A percentile compares a stretch with the other conserved stretches of the same genome.
phyloP scores from a whole-genome alignment of 2,329 filamentous ascomycete genomes.

The Fusarium devonianum region DNA sequence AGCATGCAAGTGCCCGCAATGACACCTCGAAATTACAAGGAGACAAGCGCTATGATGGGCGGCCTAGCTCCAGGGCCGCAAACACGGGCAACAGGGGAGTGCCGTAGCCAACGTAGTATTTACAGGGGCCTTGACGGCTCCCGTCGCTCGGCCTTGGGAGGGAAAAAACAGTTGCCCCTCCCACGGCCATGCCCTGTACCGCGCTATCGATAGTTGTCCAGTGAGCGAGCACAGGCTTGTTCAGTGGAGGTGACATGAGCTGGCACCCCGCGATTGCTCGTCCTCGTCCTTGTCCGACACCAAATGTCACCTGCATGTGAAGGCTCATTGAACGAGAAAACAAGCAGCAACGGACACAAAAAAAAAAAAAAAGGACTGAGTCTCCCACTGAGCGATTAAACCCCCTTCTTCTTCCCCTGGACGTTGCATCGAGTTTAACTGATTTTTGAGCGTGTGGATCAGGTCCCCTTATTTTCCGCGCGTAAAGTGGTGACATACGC shows the following conservation, averaged over 20 bases:
- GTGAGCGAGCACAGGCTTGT: conserved; percentile 35
- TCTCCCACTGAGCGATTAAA: too few species aligned
- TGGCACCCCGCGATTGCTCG: conserved; percentile 38
- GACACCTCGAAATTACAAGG: conserved; percentile 1
- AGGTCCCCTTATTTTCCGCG: conserved; percentile 33
- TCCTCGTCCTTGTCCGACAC: conserved; percentile 24
- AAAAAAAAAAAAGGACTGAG: conserved; percentile 31
- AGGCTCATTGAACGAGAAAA: conserved; percentile 9
- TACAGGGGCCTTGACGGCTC: too few species aligned
- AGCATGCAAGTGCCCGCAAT: conserved; percentile 11
- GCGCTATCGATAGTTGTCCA: conserved; percentile 42
- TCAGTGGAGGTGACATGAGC: conserved; percentile 36
- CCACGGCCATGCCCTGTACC: conserved; percentile 4
- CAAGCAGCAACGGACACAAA: background rate
- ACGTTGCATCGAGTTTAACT: conserved; percentile 24
- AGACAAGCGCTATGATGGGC: conserved; percentile 21
- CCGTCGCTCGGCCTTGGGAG: conserved; percentile 15
- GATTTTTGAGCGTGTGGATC: conserved; percentile 32
- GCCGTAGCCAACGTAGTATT: too few species aligned
- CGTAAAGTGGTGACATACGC: conserved; percentile 27
- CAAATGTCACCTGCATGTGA: conserved; percentile 23
- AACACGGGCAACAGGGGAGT: conserved; percentile 18
- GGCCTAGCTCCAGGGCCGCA: conserved; percentile 32
- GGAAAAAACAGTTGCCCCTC: background rate
- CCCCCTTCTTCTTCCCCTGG: background rate